These are phyloP conservation scores for Trichoderma oligosporum DNA, from an alignment of 2,329 filamentous ascomycete species.

Conservation along the genomic window DNA sequence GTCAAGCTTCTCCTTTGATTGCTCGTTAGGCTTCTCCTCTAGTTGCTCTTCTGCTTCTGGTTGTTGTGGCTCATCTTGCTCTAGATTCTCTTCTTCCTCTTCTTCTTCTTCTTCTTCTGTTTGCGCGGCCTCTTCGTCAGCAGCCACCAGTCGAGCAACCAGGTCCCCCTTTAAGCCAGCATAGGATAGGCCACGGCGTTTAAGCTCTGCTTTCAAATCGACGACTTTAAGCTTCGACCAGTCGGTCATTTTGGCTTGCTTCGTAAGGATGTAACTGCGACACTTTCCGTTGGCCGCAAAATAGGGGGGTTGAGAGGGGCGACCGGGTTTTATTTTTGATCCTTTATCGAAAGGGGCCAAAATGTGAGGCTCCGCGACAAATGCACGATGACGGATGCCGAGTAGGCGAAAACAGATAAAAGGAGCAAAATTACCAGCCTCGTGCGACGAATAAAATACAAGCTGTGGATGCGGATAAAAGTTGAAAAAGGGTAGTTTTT, in stretches of 20 bases:
- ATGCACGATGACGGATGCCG: background rate
- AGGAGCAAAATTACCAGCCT: background rate
- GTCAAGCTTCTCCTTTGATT: background rate
- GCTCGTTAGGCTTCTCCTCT: background rate
- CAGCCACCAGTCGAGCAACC: slow-evolving; percentile 57
- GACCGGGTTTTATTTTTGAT: background rate
- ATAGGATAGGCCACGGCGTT: slow-evolving; percentile 63
- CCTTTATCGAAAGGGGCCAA: slow-evolving; percentile 2
- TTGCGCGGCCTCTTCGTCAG: slow-evolving; percentile 23
- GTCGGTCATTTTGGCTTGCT: slow-evolving; percentile 42
- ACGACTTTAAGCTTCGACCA: slow-evolving; percentile 65
- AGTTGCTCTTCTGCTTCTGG: background rate
- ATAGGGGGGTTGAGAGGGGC: background rate
- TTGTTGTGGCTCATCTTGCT: background rate
- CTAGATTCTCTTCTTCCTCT: background rate
- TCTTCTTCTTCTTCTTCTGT: background rate
- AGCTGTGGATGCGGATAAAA: background rate
- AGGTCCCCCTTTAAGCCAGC: slow-evolving; percentile 70
- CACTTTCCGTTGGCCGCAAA: background rate
- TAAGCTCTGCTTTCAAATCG: slow-evolving; percentile 72
- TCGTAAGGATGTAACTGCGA: background rate
- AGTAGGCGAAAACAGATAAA: background rate
- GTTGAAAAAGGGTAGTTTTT: background rate
- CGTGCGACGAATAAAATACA: background rate
- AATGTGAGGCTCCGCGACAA: background rate